A percentile compares a stretch with the other conserved stretches of the same genome.
These are phyloP conservation scores for Venturia pyrina DNA, from an alignment of 2,329 filamentous ascomycete species.

Conservation along the genomic window DNA sequence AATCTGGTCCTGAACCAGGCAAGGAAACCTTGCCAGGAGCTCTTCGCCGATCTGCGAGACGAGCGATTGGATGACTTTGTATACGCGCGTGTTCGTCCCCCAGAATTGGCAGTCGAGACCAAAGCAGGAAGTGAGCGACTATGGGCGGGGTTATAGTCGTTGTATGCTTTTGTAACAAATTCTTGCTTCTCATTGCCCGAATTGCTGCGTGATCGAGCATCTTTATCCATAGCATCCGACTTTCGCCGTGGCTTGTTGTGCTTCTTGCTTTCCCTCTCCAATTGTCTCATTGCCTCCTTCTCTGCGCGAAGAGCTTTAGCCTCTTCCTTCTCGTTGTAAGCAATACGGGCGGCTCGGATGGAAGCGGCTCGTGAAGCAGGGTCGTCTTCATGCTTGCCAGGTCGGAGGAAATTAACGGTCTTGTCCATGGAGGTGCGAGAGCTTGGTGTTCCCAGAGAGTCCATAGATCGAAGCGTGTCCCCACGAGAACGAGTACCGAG, in stretches of 20 bases:
- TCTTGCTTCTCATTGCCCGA: slow-evolving; percentile 12
- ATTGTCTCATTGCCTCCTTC: slow-evolving; percentile 39
- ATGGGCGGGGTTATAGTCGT: slow-evolving; percentile 26
- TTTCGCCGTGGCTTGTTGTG: slow-evolving; percentile 22
- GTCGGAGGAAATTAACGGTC: slow-evolving; percentile 40
- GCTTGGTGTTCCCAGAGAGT: slow-evolving; percentile 37
- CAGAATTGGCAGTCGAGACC: slow-evolving; percentile 17
- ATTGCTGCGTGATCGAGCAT: slow-evolving; percentile 16
- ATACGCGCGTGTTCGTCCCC: not conserved
- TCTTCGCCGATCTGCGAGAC: slow-evolving; percentile 22
- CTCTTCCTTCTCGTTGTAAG: slow-evolving; percentile 50
- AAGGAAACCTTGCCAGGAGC: slow-evolving; percentile 44
- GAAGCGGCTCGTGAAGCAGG: slow-evolving; percentile 44
- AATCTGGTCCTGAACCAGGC: slow-evolving; percentile 48
- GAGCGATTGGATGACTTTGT: not conserved
- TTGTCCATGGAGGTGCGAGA: slow-evolving; percentile 48
- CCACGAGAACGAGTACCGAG: slow-evolving; percentile 38
- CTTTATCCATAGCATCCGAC: slow-evolving; percentile 26
- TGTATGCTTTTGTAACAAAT: slow-evolving; percentile 27
- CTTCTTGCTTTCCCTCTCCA: slow-evolving; percentile 27
- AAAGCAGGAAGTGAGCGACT: slow-evolving; percentile 24
- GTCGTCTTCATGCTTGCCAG: slow-evolving; percentile 34
- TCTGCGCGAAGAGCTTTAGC: slow-evolving; percentile 46
- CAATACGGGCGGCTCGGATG: slow-evolving; percentile 45
- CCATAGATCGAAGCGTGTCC: slow-evolving; percentile 40